Evolutionary conservation across 192 early-diverging fungal species (phyloP).

Genomic region (Mycoemilia scoparia): DNA sequence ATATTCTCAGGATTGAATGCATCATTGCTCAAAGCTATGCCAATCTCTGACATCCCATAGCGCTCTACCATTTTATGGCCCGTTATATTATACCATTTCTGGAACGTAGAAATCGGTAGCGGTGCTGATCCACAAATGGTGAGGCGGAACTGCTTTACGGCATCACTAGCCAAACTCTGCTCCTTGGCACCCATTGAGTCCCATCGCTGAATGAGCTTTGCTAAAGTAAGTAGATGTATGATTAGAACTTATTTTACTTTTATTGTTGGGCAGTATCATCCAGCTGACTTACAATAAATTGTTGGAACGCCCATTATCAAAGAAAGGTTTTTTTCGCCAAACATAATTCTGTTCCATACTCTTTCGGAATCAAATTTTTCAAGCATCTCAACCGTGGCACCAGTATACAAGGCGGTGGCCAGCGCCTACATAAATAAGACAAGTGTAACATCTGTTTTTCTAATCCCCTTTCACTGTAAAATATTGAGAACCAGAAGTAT

Average conservation of each 20-base stretch:
- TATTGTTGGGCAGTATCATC: conserved; percentile 2
- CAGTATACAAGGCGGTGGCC: conserved; percentile 40
- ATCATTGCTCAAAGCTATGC: conserved; percentile 64
- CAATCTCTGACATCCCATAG: conserved; percentile 81
- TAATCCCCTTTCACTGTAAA: conserved; percentile 6
- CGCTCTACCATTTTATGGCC: conserved; percentile 64
- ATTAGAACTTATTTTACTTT: no score
- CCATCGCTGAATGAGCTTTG: conserved; percentile 43
- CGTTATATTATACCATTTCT: conserved; percentile 47
- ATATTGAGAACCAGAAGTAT: conserved; percentile 1
- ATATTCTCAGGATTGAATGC: conserved; percentile 10
- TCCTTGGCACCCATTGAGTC: conserved; percentile 19
- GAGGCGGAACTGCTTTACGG: conserved; percentile 49
- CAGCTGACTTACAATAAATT: no score
- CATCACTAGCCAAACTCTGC: conserved; percentile 19
- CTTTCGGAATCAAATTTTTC: conserved; percentile 41
- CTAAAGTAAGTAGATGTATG: no score
- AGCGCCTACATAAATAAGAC: no score
- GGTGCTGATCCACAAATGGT: conserved; percentile 64
- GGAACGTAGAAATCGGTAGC: conserved; percentile 49
- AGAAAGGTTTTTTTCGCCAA: conserved; percentile 33
- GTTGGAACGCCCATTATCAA: conserved; percentile 84
- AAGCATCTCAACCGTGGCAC: conserved; percentile 62
- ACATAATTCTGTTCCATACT: conserved; percentile 48
- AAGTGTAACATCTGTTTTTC: conserved; percentile 21